phyloP scores from a whole-genome alignment of 495 filamentous ascomycete genomes.

The Aspergillus bridgeri region DNA sequence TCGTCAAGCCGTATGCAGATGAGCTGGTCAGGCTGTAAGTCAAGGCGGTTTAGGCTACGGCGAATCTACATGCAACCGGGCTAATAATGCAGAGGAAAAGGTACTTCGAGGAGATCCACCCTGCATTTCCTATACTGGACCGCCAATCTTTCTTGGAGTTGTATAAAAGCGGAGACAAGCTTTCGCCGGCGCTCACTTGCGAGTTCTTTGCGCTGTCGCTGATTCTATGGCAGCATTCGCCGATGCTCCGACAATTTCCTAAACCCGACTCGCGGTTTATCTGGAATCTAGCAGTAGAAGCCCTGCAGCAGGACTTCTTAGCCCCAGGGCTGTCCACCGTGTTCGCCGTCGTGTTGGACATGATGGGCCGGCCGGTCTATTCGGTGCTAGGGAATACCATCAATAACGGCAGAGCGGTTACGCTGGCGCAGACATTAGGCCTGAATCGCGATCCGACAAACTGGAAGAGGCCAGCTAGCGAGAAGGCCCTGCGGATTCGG shows the following conservation, averaged over 20 bases:
- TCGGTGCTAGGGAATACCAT: slow-evolving; percentile 29
- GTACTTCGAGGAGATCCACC: slow-evolving; percentile 35
- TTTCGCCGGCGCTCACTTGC: slow-evolving; percentile 31
- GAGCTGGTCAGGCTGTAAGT: slow-evolving; percentile 30
- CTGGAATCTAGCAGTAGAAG: slow-evolving; percentile 33
- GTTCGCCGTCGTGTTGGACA: slow-evolving; percentile 24
- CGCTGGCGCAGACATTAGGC: slow-evolving; percentile 28
- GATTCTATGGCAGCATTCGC: slow-evolving; percentile 24
- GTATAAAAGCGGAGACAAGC: slow-evolving; percentile 19
- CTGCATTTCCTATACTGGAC: slow-evolving; percentile 36
- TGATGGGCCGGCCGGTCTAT: slow-evolving; percentile 27
- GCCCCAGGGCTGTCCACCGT: slow-evolving; percentile 29
- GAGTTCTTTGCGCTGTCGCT: slow-evolving; percentile 30
- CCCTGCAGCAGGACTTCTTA: slow-evolving; percentile 30
- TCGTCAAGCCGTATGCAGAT: slow-evolving; percentile 24
- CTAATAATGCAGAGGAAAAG: slow-evolving; percentile 5
- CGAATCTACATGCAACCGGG: neutral
- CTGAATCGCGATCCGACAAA: slow-evolving; percentile 28
- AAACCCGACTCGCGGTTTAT: slow-evolving; percentile 27
- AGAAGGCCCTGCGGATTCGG: slow-evolving; percentile 26
- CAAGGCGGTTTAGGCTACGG: neutral
- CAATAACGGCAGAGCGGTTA: slow-evolving; percentile 25
- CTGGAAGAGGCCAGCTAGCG: slow-evolving; percentile 24
- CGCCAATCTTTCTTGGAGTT: slow-evolving; percentile 22
- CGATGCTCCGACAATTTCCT: slow-evolving; percentile 13